Conservation (phyloP, 2,329 filamentous ascomycete species). For the Trichoderma sp. region DNA sequence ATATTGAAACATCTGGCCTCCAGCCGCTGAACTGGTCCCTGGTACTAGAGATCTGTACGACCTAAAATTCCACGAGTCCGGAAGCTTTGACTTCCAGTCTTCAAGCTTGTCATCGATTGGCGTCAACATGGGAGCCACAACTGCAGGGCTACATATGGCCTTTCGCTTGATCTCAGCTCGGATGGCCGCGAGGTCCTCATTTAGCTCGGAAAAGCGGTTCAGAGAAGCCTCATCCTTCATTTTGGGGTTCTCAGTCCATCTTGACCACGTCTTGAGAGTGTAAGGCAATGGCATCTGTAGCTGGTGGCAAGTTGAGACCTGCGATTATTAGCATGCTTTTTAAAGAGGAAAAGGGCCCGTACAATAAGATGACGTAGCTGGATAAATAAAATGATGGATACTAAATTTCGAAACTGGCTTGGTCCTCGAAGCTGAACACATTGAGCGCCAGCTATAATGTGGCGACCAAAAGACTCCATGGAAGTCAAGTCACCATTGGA, state of each 20-base stretch:
- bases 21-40: not conserved
- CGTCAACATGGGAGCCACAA: not conserved
- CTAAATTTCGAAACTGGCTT: slow-evolving; percentile 27
- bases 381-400: slow-evolving; percentile 27
- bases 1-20: slow-evolving; percentile 17
- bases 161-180: not conserved
- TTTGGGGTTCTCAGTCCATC: slow-evolving; percentile 26
- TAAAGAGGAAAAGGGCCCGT: not conserved
- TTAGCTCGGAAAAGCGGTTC: not conserved
- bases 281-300: slow-evolving; percentile 31
- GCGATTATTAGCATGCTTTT: not conserved
- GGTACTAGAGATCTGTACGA: not conserved
- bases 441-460: slow-evolving; percentile 29
- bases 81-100: not conserved
- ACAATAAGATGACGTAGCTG: slow-evolving; percentile 30
- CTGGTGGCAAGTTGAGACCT: slow-evolving; percentile 31
- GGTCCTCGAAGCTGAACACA: slow-evolving; percentile 31
- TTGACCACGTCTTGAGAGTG: slow-evolving; percentile 28
- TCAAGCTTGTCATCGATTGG: not conserved
- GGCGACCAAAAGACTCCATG: slow-evolving; percentile 29
- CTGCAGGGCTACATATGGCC: not conserved
- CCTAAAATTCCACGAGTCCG: not conserved
- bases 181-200: not conserved
- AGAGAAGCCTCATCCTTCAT: not conserved
- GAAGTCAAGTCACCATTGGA: slow-evolving; percentile 26